phyloP scores from a whole-genome alignment of 129 eudicot species.

The Artemisia tridentata region DNA sequence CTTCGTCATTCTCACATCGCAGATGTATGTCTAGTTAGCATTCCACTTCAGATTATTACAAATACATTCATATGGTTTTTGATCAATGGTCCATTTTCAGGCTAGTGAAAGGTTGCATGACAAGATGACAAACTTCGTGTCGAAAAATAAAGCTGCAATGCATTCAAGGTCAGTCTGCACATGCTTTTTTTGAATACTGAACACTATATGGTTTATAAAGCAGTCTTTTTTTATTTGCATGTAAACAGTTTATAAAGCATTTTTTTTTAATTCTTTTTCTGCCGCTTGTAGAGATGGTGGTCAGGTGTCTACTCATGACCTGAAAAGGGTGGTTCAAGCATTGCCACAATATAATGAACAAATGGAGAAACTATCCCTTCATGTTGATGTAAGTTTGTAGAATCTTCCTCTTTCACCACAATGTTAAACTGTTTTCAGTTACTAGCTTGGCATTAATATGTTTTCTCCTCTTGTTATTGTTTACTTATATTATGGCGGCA shows the following conservation, averaged over 20 bases:
- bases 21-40: slow-evolving; percentile 56
- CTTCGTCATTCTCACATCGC: slow-evolving; percentile 97
- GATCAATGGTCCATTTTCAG: slow-evolving; percentile 49
- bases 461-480: neutral
- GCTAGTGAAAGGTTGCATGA: slow-evolving; percentile 93
- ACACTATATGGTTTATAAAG: slow-evolving; percentile 8
- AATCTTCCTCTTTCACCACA: slow-evolving; percentile 9
- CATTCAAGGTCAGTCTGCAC: slow-evolving; percentile 52
- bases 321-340: slow-evolving; percentile 93
- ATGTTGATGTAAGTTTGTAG: slow-evolving; percentile 80
- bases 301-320: slow-evolving; percentile 75
- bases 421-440: neutral
- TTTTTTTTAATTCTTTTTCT: neutral
- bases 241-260: neutral
- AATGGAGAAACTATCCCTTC: slow-evolving; percentile 79
- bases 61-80: slow-evolving; percentile 21
- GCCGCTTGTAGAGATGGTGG: slow-evolving; percentile 54
- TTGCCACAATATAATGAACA: slow-evolving; percentile 95
- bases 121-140: slow-evolving; percentile 81
- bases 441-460: neutral
- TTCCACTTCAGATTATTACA: neutral
- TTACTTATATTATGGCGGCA: neutral
- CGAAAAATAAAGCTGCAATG: slow-evolving; percentile 88
- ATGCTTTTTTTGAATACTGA: slow-evolving; percentile 12
- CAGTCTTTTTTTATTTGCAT: neutral